Evolutionary conservation across 1,284 basidiomycete species (phyloP), one percentile per base, ranked within the genome.

Genomic region (Ceraceosorus guamensis): DNA sequence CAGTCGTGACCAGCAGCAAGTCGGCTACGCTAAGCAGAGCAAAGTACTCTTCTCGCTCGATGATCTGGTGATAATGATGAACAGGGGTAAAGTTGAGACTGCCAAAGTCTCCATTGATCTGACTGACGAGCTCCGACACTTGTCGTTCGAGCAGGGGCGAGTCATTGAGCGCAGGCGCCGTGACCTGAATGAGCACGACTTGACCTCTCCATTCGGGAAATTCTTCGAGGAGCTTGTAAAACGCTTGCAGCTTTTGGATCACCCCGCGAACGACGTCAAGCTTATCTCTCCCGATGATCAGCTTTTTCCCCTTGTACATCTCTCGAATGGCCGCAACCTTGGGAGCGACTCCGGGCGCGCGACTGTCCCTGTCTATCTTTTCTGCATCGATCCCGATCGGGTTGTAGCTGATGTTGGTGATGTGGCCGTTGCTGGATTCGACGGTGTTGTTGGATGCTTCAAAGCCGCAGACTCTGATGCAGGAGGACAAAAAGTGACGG

Each of bases 241-340:
- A 99, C 0, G 93, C 92, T 60, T 89, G 88, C 34, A 98, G 83
- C 83, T 98, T 98, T 79, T 97, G 93, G 63, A 96, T 81, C 31
- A 99, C 90, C 55, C 93, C 93, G 79, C 96, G 96, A 66, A 96
- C 92, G 13, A 92, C 89, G 72, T 99, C 95, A 44, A 98, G 83
- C 81, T 99, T 99, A 79, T 99, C 93, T n/a, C 95, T 83, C 11
- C 91, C 93, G 33, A 99, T 88, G 59, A 99, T 91, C 72, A 99
- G 96, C 83, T 97, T 97, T 82, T 96, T 97, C 68, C 88, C 91
- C 68, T 89, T 85, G 78, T 99, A 99, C 48, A 97, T 79, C 37
- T 85, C 81, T 41, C 85, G 82, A 1, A 98, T 82, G 0, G 89
- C 87, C 57, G 89, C 85, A 37, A 93, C 81, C 78, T 96, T 97